phyloP scores from a whole-genome alignment of 768 basidiomycete species.

The Pisolithus tinctorius region DNA sequence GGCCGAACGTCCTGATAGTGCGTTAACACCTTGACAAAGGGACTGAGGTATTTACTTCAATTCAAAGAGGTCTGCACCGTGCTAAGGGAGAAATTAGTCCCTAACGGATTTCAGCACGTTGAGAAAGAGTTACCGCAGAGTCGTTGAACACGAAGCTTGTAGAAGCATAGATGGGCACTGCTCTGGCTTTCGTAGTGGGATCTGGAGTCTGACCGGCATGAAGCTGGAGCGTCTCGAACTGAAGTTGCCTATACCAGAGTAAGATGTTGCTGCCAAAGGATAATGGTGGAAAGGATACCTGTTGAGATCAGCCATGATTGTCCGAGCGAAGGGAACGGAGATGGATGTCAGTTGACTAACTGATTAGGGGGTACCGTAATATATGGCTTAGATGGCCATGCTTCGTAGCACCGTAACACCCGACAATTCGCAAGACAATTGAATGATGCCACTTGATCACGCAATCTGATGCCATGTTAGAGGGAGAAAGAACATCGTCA shows the following conservation, averaged over 20 bases:
- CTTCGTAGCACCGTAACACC: no score
- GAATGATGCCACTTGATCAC: no score
- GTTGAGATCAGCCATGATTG: conserved; percentile 18
- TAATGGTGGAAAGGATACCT: conserved; percentile 2
- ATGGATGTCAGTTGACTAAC: no score
- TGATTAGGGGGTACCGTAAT: no score
- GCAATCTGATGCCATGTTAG: no score
- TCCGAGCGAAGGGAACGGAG: no score
- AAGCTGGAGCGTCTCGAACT: conserved; percentile 59
- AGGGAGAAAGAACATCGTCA: no score
- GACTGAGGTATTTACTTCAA: conserved; percentile 24
- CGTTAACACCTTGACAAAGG: background rate
- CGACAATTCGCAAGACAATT: no score
- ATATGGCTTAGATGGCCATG: no score
- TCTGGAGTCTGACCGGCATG: conserved; percentile 54
- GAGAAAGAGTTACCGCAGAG: conserved; percentile 31
- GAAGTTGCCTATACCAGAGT: conserved; percentile 28
- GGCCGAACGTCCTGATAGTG: conserved; percentile 32
- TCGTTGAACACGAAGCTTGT: conserved; percentile 54
- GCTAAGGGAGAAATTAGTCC: conserved; percentile 25
- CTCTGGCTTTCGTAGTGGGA: conserved; percentile 50
- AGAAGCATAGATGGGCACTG: conserved; percentile 56
- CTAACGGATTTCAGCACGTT: background rate
- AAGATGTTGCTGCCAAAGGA: background rate
- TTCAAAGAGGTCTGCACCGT: conserved; percentile 50